Evolutionary conservation across 129 eudicot species (phyloP).

Genomic region (Logfia minima): DNA sequence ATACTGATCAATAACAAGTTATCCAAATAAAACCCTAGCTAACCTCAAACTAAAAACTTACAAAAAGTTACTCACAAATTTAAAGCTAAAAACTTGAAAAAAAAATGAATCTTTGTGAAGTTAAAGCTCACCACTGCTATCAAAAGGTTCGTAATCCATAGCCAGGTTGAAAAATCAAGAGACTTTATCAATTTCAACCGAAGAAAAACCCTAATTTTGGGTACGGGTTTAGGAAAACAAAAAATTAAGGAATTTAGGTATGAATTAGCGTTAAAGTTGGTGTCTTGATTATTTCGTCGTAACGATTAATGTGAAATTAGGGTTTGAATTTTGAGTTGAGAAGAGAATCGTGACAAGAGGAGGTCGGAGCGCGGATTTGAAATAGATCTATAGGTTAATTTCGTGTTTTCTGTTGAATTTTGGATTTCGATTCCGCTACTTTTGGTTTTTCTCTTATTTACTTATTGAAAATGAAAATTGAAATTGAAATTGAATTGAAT

Average conservation of each 20-base stretch:
- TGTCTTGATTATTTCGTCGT: background rate
- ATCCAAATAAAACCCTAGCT: slow-evolving; percentile 12
- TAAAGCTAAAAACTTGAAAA: background rate
- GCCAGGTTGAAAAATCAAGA: slow-evolving; percentile 44
- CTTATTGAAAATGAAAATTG: too few species aligned
- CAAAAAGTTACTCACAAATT: background rate
- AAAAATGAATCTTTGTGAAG: slow-evolving; percentile 15
- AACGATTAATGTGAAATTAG: slow-evolving; percentile 28
- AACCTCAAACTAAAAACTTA: slow-evolving; percentile 4
- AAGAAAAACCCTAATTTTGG: slow-evolving; percentile 13
- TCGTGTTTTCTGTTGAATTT: slow-evolving; percentile 23
- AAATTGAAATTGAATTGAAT: too few species aligned
- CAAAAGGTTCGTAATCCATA: slow-evolving; percentile 69
- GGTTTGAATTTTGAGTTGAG: slow-evolving; percentile 30
- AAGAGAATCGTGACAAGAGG: slow-evolving; percentile 31
- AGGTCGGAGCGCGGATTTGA: slow-evolving; percentile 45
- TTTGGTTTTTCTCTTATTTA: slow-evolving; percentile 1
- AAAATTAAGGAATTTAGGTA: background rate
- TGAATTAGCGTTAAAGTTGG: background rate
- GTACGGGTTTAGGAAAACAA: background rate
- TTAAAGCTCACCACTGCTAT: slow-evolving; percentile 69
- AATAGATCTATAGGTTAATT: slow-evolving; percentile 27
- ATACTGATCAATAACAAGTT: background rate
- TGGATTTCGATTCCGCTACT: slow-evolving; percentile 39
- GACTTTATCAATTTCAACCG: background rate